Percentiles rank a stretch among this genome's conserved stretches.
Conservation (phyloP, 768 basidiomycete genomes). For the Suillus subalutaceus region DNA sequence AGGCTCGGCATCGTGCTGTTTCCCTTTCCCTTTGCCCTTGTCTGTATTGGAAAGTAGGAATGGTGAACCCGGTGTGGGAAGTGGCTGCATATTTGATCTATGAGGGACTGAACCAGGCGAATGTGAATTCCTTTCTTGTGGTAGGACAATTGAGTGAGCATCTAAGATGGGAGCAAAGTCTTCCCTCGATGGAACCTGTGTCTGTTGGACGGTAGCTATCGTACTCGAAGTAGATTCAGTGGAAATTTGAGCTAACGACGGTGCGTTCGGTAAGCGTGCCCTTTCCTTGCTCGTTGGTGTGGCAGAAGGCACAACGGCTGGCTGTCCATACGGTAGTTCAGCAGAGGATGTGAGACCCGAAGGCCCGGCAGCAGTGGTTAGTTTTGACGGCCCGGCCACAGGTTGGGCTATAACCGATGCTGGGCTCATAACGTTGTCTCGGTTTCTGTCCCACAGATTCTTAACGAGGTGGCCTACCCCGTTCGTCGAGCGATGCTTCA, state of each 20-base stretch:
- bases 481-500: conserved; percentile 5
- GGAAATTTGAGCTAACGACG: background rate
- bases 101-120: background rate
- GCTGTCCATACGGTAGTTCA: background rate
- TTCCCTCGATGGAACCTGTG: background rate
- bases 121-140: background rate
- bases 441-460: background rate
- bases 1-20: background rate
- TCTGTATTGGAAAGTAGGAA: background rate
- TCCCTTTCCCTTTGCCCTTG: conserved; percentile 4
- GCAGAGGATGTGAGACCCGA: background rate
- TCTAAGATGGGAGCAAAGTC: background rate
- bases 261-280: background rate
- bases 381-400: background rate
- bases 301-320: background rate
- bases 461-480: background rate
- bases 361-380: background rate
- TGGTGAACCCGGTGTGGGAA: background rate
- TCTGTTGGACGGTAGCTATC: background rate
- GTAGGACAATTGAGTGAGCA: background rate
- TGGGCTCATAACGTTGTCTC: background rate
- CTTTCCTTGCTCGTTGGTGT: background rate
- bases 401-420: background rate
- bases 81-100: background rate
- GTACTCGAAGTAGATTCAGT: background rate